phyloP scores from a whole-genome alignment of 164 flowering plant species.

The Magnolia kwangsiensis region DNA sequence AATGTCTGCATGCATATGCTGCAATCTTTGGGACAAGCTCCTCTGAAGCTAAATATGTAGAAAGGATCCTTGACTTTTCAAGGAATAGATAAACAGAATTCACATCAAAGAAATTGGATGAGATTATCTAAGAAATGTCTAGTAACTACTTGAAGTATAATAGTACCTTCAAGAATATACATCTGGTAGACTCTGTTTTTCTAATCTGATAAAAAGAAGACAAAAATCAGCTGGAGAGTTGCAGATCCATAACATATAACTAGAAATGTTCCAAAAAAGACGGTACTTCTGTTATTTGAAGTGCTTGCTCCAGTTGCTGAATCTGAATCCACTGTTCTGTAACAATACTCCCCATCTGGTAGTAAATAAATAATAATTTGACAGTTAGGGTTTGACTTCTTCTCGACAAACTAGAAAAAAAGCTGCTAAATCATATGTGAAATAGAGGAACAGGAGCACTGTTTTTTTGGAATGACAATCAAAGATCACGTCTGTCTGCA shows the following conservation, averaged over 20 bases:
- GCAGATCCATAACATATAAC: conserved; percentile 1
- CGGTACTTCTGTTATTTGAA: conserved; percentile 53
- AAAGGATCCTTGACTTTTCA: conserved; percentile 1
- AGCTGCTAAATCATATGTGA: too few species aligned
- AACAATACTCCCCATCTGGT: conserved; percentile 61
- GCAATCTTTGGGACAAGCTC: neutral
- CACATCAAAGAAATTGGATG: neutral
- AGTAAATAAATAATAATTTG: neutral
- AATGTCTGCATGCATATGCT: neutral
- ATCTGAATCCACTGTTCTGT: conserved; percentile 89
- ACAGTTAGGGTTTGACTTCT: neutral
- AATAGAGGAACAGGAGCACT: neutral
- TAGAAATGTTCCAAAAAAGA: neutral
- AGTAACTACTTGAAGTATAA: neutral
- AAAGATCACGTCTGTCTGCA: too few species aligned
- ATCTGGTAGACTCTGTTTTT: conserved; percentile 28
- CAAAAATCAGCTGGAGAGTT: neutral
- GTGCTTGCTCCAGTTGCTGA: conserved; percentile 85
- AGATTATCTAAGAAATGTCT: neutral
- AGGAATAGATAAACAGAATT: neutral
- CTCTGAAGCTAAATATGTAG: neutral
- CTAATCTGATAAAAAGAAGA: conserved; percentile 29
- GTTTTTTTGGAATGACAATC: too few species aligned
- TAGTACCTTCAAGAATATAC: conserved; percentile 57
- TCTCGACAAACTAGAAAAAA: neutral